Conservation (phyloP, 164 flowering plant genomes). For the Malania oleifera region DNA sequence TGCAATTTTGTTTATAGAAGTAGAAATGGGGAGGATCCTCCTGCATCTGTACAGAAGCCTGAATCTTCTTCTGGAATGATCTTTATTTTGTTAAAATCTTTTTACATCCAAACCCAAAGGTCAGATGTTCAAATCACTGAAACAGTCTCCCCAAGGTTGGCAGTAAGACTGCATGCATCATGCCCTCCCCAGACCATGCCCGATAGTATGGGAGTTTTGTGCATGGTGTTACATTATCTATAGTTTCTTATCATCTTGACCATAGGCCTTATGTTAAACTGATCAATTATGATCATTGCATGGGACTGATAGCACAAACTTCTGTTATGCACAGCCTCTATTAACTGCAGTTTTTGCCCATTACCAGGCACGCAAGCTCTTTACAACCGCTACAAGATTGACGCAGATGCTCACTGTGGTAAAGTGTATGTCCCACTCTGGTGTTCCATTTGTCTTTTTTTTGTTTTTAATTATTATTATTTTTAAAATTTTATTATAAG, state of each 20-base stretch:
- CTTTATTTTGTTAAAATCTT: background rate
- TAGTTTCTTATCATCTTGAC: background rate
- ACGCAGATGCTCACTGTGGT: constrained; percentile 60
- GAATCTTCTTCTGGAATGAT: background rate
- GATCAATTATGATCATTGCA: background rate
- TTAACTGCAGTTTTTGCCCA: constrained; percentile 1
- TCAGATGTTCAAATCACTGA: no score
- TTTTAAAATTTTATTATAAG: background rate
- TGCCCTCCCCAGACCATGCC: no score
- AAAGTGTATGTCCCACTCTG: constrained; percentile 48
- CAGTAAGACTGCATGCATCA: no score
- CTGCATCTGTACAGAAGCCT: no score
- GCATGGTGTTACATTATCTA: no score
- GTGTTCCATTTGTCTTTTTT: background rate
- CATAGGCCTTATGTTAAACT: background rate
- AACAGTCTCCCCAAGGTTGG: no score
- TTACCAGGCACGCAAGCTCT: constrained; percentile 57
- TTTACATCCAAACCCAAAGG: no score
- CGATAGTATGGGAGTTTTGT: no score
- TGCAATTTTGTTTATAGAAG: no score
- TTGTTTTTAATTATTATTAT: no score
- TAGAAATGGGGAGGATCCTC: no score
- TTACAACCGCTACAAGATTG: constrained; percentile 65
- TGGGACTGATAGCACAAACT: background rate
- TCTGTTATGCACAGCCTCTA: background rate